Evolutionary conservation across 1,139 yeast species (phyloP), one percentile per base, ranked within the genome.

Genomic region (Yueomyces sp.): DNA sequence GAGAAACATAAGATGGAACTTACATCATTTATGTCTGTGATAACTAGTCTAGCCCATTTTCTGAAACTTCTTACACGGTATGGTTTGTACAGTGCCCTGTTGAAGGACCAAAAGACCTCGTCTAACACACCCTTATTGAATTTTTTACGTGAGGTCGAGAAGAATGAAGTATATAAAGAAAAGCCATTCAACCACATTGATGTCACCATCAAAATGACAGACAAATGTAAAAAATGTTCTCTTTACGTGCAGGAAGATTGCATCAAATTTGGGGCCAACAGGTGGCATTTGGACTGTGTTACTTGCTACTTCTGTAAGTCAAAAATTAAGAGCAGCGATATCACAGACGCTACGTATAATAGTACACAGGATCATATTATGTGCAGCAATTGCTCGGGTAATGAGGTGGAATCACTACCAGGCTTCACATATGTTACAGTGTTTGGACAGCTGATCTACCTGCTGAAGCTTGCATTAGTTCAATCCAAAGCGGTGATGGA

Each of bases 41-140:
- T 89, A 9, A 87, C 96, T 1, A 89, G 95, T 1, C 70, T 93
- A 55, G 97, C 98, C 0, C 98, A 93, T 61, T 89, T 87, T 60
- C 69, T 91, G 54, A 91, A 93, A 59, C 69, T 91, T 8, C 68
- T 91, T 35, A 83, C 91, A 19, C 70, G 97, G 48, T 76, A 78
- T 54, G 95, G 96, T 1, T 70, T 91, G 39, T 75, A 76, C 48
- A 78, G 79, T 52, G 84, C 96, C 0, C 66, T 91, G 27, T 79
- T 75, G 47, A 71, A 76, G 46, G 86, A 85, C 58, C 76, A 74
- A 50, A 56, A 70, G 4, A 66, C 73, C 19, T 76, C 75, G 27
- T 71, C 81, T 7, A 73, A 81, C 0, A 68, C 65, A 31, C 84
- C 91, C 0, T 68, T 85, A 12, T 81, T 81, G 42, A 67, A 67